These are phyloP conservation scores for Dendrobium huoshanense DNA, from an alignment of 106 monocot species.

Conservation along the genomic window DNA sequence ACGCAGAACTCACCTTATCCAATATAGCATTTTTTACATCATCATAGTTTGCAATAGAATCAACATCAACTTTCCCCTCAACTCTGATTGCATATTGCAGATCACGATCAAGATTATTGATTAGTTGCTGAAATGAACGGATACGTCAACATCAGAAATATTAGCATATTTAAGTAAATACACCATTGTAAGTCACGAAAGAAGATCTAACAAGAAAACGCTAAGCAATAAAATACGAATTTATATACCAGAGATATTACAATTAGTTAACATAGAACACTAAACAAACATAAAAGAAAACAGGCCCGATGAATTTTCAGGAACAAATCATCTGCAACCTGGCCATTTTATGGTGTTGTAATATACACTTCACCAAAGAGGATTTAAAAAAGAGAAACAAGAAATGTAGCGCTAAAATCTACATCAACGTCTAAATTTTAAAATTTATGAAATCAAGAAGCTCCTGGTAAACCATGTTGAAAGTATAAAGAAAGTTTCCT, in stretches of 20 bases:
- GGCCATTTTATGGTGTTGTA: no score
- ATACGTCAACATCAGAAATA: slow-evolving; percentile 6
- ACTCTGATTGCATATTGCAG: slow-evolving; percentile 85
- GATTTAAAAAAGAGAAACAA: no score
- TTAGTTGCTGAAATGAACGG: slow-evolving; percentile 57
- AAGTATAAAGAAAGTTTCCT: no score
- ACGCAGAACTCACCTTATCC: slow-evolving; percentile 54
- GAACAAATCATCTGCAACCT: no score
- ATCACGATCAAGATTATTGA: slow-evolving; percentile 92
- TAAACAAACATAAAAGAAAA: not conserved
- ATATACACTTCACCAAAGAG: no score
- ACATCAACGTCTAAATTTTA: no score
- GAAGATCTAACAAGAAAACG: not conserved
- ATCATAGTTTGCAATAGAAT: slow-evolving; percentile 80
- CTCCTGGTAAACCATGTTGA: no score
- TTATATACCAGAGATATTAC: not conserved
- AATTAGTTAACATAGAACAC: not conserved
- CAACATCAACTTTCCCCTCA: slow-evolving; percentile 85
- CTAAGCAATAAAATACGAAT: not conserved
- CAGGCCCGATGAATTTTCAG: no score
- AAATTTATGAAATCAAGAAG: no score
- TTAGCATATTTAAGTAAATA: not conserved
- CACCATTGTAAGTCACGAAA: not conserved
- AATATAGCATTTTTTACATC: slow-evolving; percentile 88
- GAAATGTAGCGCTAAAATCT: no score